A percentile compares a stretch with the other conserved stretches of the same genome.
Conservation (phyloP, 202 grass and related monocot species). For the Elaeis oleifera region DNA sequence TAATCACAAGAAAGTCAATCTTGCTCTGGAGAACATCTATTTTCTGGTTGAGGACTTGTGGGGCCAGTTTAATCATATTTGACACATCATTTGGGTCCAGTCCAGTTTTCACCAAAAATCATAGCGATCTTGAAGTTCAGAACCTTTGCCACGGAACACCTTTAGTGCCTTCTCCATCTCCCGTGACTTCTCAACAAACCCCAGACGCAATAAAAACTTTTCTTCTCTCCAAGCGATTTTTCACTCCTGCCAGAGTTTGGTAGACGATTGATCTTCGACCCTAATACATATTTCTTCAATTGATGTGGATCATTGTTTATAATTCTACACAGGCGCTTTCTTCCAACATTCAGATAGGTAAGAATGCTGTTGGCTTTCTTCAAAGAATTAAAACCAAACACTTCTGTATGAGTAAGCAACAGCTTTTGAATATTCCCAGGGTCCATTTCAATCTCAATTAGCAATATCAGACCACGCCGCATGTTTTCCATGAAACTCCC, state of each 20-base stretch:
- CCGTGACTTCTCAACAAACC: conserved; percentile 44
- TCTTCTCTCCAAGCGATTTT: conserved; percentile 31
- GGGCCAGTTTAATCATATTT: conserved; percentile 38
- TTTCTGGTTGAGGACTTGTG: conserved; percentile 56
- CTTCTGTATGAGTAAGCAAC: conserved; percentile 32
- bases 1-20: conserved; percentile 46
- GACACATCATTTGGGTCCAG: conserved; percentile 39
- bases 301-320: conserved; percentile 41
- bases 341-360: conserved; percentile 33
- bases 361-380: conserved; percentile 43
- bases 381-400: conserved; percentile 37
- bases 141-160: conserved; percentile 52
- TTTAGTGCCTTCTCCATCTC: conserved; percentile 50
- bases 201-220: conserved; percentile 44
- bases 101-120: conserved; percentile 47
- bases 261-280: conserved; percentile 33
- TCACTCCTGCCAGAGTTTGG: conserved; percentile 21
- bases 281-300: conserved; percentile 38
- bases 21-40: conserved; percentile 42
- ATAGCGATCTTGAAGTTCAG: conserved; percentile 44
- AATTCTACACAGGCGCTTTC: conserved; percentile 36
- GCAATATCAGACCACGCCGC: conserved; percentile 22
- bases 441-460: conserved; percentile 26
- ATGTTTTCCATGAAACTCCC: conserved; percentile 40
- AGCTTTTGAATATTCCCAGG: conserved; percentile 39